Conservation (phyloP, 1,284 basidiomycete species). For the Cutaneotrichosporon cavernicola region DNA sequence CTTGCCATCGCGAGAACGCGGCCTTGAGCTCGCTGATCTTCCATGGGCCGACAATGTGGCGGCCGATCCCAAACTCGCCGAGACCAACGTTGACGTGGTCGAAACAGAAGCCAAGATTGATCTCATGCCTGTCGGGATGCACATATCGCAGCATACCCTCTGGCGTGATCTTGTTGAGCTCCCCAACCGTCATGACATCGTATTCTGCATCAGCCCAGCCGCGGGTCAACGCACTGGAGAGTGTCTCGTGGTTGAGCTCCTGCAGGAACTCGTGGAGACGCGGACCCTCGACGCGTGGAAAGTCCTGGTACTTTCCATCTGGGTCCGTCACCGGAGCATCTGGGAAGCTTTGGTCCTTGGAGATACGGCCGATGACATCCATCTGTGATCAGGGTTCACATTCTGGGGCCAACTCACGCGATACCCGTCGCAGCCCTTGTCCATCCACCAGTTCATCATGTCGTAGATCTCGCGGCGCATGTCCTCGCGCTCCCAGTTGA, state of each 20-base stretch:
- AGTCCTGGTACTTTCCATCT: conserved; percentile 58
- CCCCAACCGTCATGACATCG: conserved; percentile 5
- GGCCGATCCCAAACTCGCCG: not conserved
- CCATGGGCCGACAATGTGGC: conserved; percentile 50
- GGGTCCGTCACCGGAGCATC: conserved; percentile 62
- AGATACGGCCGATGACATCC: conserved; percentile 15
- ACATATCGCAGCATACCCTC: conserved; percentile 60
- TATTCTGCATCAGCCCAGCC: not conserved
- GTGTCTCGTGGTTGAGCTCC: conserved; percentile 64
- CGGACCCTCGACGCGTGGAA: conserved; percentile 64
- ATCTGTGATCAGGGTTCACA: not conserved
- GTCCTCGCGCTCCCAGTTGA: conserved; percentile 52
- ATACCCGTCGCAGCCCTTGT: conserved; percentile 56
- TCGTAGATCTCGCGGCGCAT: conserved; percentile 48
- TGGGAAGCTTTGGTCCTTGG: conserved; percentile 58
- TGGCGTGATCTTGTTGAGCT: conserved; percentile 59
- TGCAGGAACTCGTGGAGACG: conserved; percentile 66
- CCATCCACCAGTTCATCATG: conserved; percentile 56
- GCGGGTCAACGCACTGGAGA: conserved; percentile 31
- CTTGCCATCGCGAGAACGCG: conserved; percentile 63
- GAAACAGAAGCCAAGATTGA: conserved; percentile 15
- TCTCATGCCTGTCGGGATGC: conserved; percentile 61
- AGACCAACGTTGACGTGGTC: conserved; percentile 39
- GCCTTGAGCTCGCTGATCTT: conserved; percentile 61
- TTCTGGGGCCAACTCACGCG: conserved; percentile 19